A percentile compares a stretch with the other conserved stretches of the same genome.
Evolutionary conservation across 768 basidiomycete genomes (phyloP).

Genomic region (Kwoniella newhampshirensis): DNA sequence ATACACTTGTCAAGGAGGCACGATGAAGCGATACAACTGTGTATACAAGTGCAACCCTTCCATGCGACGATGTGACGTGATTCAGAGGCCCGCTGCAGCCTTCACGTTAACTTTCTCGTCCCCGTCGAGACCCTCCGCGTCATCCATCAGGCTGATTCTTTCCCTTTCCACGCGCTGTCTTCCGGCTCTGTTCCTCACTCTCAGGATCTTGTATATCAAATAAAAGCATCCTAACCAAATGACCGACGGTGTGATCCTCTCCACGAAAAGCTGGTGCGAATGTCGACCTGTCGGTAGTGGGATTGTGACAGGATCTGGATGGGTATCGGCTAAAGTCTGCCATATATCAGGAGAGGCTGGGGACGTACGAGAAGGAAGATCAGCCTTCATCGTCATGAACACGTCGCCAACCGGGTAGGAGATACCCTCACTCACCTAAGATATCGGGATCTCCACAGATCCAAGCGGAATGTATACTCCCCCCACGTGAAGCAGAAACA

Average conservation of each 20-base stretch:
- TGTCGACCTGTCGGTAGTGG: slow-evolving; percentile 30
- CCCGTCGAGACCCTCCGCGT: too few relatives aligned
- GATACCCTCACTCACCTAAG: too few relatives aligned
- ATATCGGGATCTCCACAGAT: slow-evolving; percentile 4
- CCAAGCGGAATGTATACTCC: slow-evolving; percentile 15
- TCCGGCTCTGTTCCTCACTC: slow-evolving; percentile 11
- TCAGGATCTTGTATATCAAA: slow-evolving; percentile 31
- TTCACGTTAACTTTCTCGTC: neutral
- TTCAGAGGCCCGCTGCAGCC: neutral
- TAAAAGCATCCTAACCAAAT: slow-evolving; percentile 37
- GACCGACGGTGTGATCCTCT: slow-evolving; percentile 25
- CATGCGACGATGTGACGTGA: too few relatives aligned
- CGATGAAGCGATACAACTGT: too few relatives aligned
- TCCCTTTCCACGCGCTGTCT: neutral
- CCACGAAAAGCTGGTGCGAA: slow-evolving; percentile 28
- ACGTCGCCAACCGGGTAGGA: too few relatives aligned
- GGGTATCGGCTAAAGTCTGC: neutral
- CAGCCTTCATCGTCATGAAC: too few relatives aligned
- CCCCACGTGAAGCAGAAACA: neutral
- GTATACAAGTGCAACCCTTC: too few relatives aligned
- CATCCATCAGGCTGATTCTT: slow-evolving; percentile 3
- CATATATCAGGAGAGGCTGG: too few relatives aligned
- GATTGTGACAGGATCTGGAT: slow-evolving; percentile 10
- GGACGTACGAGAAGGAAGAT: too few relatives aligned
- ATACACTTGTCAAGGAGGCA: too few relatives aligned